Evolutionary conservation across 169 alveolate species (phyloP).

Genomic region (Sarcocystis neurona): DNA sequence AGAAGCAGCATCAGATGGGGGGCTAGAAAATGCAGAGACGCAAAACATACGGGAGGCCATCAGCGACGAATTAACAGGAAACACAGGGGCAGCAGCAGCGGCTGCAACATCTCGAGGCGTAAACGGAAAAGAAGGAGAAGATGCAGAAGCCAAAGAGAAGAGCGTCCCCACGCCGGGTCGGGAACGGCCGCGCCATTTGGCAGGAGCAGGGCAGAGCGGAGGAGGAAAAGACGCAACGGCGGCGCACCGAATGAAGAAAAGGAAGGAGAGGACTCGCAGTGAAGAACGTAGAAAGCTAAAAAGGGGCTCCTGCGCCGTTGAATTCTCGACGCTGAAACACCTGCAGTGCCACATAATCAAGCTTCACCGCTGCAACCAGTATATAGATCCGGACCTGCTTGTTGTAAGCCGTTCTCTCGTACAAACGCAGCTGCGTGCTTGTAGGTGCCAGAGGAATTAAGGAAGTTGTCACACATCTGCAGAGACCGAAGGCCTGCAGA

Average conservation of each 20-base stretch:
- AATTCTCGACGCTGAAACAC: constrained; percentile 18
- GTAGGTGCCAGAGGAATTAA: not conserved
- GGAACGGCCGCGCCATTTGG: too few relatives aligned
- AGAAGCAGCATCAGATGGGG: too few relatives aligned
- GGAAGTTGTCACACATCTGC: not conserved
- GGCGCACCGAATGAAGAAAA: not conserved
- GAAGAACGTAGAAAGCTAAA: not conserved
- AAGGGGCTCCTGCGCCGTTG: constrained; percentile 4
- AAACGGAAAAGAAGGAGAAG: not conserved
- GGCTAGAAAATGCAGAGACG: too few relatives aligned
- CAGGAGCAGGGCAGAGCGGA: too few relatives aligned
- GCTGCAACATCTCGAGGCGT: not conserved
- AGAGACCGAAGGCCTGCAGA: not conserved
- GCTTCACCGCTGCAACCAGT: not conserved
- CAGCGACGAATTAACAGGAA: too few relatives aligned
- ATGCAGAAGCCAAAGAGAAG: not conserved
- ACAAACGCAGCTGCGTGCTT: not conserved
- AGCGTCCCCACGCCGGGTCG: not conserved
- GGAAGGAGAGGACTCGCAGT: not conserved
- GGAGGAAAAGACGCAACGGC: not conserved
- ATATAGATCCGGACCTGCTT: constrained; percentile 30
- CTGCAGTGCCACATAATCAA: constrained; percentile 17
- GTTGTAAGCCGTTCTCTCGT: not conserved
- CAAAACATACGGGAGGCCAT: too few relatives aligned
- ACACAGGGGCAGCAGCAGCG: too few relatives aligned